These are phyloP conservation scores for Ganoderma lingzhi DNA, from an alignment of 1,284 basidiomycete species.

Conservation along the genomic window DNA sequence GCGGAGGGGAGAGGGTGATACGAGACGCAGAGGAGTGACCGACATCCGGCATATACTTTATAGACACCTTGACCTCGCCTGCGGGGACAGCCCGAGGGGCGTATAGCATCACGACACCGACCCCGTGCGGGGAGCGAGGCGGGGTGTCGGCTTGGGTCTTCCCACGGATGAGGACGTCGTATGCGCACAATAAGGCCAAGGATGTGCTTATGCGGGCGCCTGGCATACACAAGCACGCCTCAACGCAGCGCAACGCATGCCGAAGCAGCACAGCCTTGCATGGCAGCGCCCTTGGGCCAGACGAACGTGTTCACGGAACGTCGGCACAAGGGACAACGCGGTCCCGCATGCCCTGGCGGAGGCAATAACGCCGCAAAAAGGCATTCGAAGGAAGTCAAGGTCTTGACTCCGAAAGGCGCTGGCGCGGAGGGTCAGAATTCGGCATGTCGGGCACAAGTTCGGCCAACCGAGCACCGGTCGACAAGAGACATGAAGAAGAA, in stretches of 20 bases:
- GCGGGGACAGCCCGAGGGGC: not conserved
- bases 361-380: not conserved
- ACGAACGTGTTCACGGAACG: not conserved
- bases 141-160: not conserved
- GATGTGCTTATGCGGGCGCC: not conserved
- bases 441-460: not conserved
- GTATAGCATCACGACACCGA: not conserved
- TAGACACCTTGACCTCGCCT: not conserved
- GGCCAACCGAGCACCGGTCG: not conserved
- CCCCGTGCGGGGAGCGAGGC: not conserved
- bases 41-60: not conserved
- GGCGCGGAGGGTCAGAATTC: not conserved
- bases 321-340: slow-evolving; percentile 40
- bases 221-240: not conserved
- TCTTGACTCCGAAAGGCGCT: not conserved
- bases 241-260: not conserved
- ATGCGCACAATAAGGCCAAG: slow-evolving; percentile 2
- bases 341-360: not conserved
- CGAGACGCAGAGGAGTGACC: not conserved
- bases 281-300: not conserved
- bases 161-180: not conserved
- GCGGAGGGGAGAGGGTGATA: not conserved
- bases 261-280: not conserved
- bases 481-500: not conserved
- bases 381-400: not conserved